Percentiles rank a stretch among this genome's conserved stretches.
Conservation (phyloP, 164 flowering plant species). For the Tinospora cordifolia region DNA sequence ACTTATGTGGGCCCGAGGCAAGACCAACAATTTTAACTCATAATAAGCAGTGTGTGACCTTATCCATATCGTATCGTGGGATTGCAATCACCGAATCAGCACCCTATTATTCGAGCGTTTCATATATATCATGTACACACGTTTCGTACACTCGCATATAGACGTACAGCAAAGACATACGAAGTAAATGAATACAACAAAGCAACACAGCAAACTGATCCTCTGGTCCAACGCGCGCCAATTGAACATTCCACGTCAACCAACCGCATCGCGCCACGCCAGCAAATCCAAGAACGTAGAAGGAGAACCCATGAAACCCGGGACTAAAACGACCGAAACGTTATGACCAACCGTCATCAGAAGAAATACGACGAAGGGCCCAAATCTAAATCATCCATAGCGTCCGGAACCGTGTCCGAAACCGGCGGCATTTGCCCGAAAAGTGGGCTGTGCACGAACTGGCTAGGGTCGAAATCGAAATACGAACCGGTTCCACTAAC, state of each 20-base stretch:
- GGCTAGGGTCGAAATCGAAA: conserved; percentile 24
- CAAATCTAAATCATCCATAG: conserved; percentile 27
- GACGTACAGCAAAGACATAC: background rate
- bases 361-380: conserved; percentile 34
- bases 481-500: conserved; percentile 13
- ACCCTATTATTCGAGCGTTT: too few species aligned
- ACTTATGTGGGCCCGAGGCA: too few species aligned
- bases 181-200: background rate
- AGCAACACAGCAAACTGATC: background rate
- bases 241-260: background rate
- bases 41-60: too few species aligned
- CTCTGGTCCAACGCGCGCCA: background rate
- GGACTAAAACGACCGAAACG: background rate
- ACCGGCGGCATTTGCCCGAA: conserved; percentile 44
- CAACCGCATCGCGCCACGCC: background rate
- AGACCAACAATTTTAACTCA: too few species aligned
- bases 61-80: too few species aligned
- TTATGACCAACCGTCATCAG: conserved; percentile 8
- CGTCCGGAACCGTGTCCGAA: conserved; percentile 22
- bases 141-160: background rate
- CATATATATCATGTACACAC: too few species aligned
- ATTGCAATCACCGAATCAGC: too few species aligned
- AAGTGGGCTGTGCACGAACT: conserved; percentile 41
- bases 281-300: too few species aligned
- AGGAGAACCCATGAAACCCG: too few species aligned